These are phyloP conservation scores for Colletotrichum eremochloae DNA, from an alignment of 2,329 filamentous ascomycete genomes.

Conservation along the genomic window DNA sequence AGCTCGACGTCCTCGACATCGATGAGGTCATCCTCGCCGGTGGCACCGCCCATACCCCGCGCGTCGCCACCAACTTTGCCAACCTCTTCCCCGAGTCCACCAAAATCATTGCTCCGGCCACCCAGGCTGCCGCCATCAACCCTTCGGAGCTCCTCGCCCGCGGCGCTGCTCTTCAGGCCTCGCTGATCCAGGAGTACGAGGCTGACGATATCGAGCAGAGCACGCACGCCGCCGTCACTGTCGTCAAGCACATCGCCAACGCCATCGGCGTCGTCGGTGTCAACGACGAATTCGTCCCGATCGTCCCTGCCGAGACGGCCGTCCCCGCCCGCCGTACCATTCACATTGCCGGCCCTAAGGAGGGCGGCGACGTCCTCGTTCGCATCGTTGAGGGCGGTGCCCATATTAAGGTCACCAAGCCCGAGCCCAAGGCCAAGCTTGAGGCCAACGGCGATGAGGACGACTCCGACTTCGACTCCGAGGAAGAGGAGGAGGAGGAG, in stretches of 20 bases:
- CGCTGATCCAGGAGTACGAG: slow-evolving; percentile 94
- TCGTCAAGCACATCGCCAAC: slow-evolving; percentile 89
- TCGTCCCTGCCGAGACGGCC: slow-evolving; percentile 88
- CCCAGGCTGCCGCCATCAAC: slow-evolving; percentile 84
- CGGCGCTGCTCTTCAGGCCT: slow-evolving; percentile 95
- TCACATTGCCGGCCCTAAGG: slow-evolving; percentile 80
- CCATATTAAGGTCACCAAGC: slow-evolving; percentile 94
- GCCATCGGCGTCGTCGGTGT: slow-evolving; percentile 85
- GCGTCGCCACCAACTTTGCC: slow-evolving; percentile 85
- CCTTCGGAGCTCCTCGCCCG: slow-evolving; percentile 90
- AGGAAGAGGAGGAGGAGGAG: slow-evolving; percentile 87
- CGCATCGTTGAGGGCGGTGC: slow-evolving; percentile 89
- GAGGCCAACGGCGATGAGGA: slow-evolving; percentile 74
- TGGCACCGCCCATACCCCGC: slow-evolving; percentile 92
- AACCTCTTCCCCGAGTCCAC: slow-evolving; percentile 86
- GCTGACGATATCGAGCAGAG: slow-evolving; percentile 94
- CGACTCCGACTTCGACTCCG: slow-evolving; percentile 74
- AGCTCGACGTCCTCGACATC: slow-evolving; percentile 90
- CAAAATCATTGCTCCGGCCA: slow-evolving; percentile 84
- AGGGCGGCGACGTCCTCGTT: slow-evolving; percentile 89
- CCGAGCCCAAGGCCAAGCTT: slow-evolving; percentile 81
- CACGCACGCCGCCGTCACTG: slow-evolving; percentile 94
- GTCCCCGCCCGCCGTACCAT: slow-evolving; percentile 89
- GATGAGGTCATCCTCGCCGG: slow-evolving; percentile 95
- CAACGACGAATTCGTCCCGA: slow-evolving; percentile 80